Evolutionary conservation across 345 rosid species (phyloP), one percentile per base, ranked within the genome.

Genomic region (Pugionium dolabratum): DNA sequence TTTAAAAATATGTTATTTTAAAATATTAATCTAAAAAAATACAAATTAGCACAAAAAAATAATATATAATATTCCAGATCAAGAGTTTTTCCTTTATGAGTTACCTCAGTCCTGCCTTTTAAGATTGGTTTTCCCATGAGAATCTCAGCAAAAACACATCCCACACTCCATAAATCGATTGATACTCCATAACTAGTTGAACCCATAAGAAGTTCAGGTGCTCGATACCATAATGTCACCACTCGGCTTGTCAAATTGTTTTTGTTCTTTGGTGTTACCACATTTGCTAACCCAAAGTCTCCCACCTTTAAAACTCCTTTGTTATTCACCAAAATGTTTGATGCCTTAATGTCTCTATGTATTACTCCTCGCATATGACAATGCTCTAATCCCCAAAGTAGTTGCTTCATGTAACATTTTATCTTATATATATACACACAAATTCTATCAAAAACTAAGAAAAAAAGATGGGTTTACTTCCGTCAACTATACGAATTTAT

Each of bases 131-230:
- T 88, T 1, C 89, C 86, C 43, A 73, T 52, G 32, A 83, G 80
- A 62, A 88, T 73, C 67, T 84, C 92, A 40, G 88, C 85, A 69
- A 88, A 81, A 36, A 86, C 96, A 49, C 92, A 88, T 7, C 96
- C 96, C 6, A 84, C 83, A 74, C 92, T 88, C 96, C 96, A 88
- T 26, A 88, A 64, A 69, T 88, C 96, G 5, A 82, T 74, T 0
- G 96, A 76, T 64, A 83, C 83, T 27, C 84, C 85, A 64, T 88
- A 88, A 63, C 79, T 84, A 30, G 84, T 88, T 2, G 96, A 86
- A 4, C 92, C 96, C 88, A 86, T 86, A 65, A 88, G 67, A 67
- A 88, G 96, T 71, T 88, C 96, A 6, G 96, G 96, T 53, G 96
- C 88, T 25, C 96, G 80, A 63, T 88, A 88, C 96, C 96, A 88